These are phyloP conservation scores for Sonneratia caseolaris DNA, from an alignment of 345 rosid species.

Conservation along the genomic window DNA sequence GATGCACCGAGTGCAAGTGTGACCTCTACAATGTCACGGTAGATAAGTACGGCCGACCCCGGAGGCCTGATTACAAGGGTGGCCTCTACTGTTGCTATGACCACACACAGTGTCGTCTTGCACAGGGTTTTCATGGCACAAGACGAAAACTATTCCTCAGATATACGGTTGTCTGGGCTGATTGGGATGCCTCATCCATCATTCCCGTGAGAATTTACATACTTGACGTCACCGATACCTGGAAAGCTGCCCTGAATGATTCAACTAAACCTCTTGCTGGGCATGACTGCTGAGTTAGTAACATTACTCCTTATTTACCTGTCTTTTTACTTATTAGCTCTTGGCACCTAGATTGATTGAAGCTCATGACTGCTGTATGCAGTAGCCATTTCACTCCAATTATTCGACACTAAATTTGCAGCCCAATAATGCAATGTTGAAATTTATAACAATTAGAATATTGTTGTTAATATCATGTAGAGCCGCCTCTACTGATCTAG, in stretches of 20 bases:
- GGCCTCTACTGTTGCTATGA: constrained; percentile 70
- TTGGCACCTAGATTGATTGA: background rate
- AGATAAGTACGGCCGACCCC: constrained; percentile 35
- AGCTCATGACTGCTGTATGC: background rate
- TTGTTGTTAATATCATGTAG: background rate
- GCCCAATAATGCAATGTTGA: background rate
- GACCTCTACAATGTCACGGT: constrained; percentile 60
- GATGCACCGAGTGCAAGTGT: constrained; percentile 76
- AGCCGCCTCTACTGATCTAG: background rate
- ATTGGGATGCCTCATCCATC: constrained; percentile 44
- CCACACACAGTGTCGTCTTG: constrained; percentile 49
- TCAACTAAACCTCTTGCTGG: constrained; percentile 27
- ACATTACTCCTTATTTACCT: background rate
- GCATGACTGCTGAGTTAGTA: constrained; percentile 55
- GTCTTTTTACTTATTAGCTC: background rate
- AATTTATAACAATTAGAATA: background rate
- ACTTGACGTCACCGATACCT: constrained; percentile 68
- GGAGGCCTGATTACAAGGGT: constrained; percentile 54
- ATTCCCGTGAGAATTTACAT: constrained; percentile 62
- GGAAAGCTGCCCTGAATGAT: constrained; percentile 24
- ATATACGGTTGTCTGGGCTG: constrained; percentile 65
- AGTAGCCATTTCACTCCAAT: background rate
- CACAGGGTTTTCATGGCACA: constrained; percentile 36
- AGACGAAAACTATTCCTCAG: constrained; percentile 44
- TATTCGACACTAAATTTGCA: background rate